Conservation (phyloP, 106 monocot species). For the Acanthochlamys bracteata region DNA sequence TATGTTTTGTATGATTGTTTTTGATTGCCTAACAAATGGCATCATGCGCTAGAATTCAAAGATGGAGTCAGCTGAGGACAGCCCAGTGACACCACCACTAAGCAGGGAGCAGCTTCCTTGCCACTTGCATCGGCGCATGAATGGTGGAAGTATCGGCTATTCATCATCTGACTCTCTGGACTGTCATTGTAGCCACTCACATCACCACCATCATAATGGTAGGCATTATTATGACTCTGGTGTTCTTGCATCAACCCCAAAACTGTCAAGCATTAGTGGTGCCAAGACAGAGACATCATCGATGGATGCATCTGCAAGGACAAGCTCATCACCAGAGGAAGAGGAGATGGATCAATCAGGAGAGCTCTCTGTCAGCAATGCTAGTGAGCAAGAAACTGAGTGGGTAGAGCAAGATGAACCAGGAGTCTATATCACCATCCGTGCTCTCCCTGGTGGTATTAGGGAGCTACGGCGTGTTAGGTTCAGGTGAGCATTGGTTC, state of each 20-base stretch:
- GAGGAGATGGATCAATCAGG: constrained; percentile 43
- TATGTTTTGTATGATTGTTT: not conserved
- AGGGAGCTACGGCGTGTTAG: constrained; percentile 88
- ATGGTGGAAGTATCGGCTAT: constrained; percentile 18
- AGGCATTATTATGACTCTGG: constrained; percentile 25
- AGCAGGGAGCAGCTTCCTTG: constrained; percentile 45
- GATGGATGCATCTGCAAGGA: constrained; percentile 53
- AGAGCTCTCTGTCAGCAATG: constrained; percentile 74
- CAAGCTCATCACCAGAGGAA: constrained; percentile 56
- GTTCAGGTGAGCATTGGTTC: constrained; percentile 61
- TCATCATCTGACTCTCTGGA: constrained; percentile 56
- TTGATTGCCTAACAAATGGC: not conserved
- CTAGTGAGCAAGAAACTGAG: constrained; percentile 85
- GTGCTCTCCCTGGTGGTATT: constrained; percentile 61
- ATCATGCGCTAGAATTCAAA: constrained; percentile 48
- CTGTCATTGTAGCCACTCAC: constrained; percentile 17
- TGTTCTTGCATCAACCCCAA: constrained; percentile 58
- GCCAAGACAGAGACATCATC: constrained; percentile 77
- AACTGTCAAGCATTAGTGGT: constrained; percentile 82
- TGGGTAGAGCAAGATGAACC: constrained; percentile 99
- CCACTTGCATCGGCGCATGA: constrained; percentile 30
- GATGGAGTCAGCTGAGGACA: constrained; percentile 50
- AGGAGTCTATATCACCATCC: constrained; percentile 91
- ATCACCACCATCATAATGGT: constrained; percentile 5
- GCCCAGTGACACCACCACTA: constrained; percentile 63